Conservation (phyloP, 1,284 basidiomycete species). For the Lignosus rhinocerotis region DNA sequence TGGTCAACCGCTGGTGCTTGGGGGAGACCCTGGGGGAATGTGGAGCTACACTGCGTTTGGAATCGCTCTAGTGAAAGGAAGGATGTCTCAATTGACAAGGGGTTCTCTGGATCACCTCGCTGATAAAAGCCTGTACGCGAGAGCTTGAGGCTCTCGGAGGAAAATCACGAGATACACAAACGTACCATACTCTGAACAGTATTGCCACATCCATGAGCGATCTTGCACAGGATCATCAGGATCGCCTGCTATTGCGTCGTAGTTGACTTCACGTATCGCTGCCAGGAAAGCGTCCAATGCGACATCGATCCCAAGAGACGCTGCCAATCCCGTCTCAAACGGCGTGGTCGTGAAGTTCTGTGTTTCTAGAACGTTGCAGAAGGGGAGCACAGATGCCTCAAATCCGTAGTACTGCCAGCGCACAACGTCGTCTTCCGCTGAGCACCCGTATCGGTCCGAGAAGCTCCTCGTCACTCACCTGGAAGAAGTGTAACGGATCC, state of each 20-base stretch:
- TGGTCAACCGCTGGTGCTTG: slow-evolving; percentile 42
- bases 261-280: slow-evolving; percentile 46
- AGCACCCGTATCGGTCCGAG: not conserved
- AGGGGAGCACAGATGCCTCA: slow-evolving; percentile 43
- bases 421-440: not conserved
- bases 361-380: slow-evolving; percentile 50
- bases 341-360: slow-evolving; percentile 41
- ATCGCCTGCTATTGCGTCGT: slow-evolving; percentile 43
- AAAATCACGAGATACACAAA: not conserved
- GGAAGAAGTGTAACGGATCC: slow-evolving; percentile 51
- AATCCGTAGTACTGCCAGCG: slow-evolving; percentile 46
- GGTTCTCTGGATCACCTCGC: slow-evolving; percentile 45
- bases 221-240: slow-evolving; percentile 44
- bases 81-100: slow-evolving; percentile 48
- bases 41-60: slow-evolving; percentile 43
- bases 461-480: slow-evolving; percentile 33
- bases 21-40: slow-evolving; percentile 40
- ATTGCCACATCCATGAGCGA: slow-evolving; percentile 53
- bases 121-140: slow-evolving; percentile 45
- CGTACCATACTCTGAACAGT: slow-evolving; percentile 54
- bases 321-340: slow-evolving; percentile 40
- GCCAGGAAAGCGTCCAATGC: slow-evolving; percentile 44
- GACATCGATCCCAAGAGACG: slow-evolving; percentile 34
- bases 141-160: not conserved
- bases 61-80: slow-evolving; percentile 45